phyloP scores from a whole-genome alignment of 192 early-diverging fungal genomes.

The Umbelopsis vinacea region DNA sequence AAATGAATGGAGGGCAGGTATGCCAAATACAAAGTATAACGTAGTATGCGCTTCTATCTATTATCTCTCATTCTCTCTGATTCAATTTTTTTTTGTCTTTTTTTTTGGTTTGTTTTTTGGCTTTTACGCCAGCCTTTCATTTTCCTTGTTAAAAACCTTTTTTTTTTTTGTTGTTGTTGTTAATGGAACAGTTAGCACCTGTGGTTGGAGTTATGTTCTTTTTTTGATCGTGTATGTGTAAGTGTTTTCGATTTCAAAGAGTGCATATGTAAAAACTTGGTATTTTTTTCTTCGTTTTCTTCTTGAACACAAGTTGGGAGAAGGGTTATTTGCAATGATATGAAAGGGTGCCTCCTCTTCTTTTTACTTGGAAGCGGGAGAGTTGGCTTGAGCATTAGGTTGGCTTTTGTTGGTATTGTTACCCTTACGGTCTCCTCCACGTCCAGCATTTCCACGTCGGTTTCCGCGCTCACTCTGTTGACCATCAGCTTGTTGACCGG shows the following conservation, averaged over 20 bases:
- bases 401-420: slow-evolving; percentile 21
- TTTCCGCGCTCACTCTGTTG: slow-evolving; percentile 5
- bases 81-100: background rate
- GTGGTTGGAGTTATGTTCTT: background rate
- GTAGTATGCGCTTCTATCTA: slow-evolving; percentile 3
- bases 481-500: slow-evolving; percentile 3
- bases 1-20: background rate
- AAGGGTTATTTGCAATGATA: slow-evolving; percentile 7
- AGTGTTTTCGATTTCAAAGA: too few species aligned
- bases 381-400: slow-evolving; percentile 19
- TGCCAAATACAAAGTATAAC: slow-evolving; percentile 19
- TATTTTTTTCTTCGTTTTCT: slow-evolving; percentile 13
- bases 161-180: background rate
- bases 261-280: too few species aligned
- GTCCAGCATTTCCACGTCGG: slow-evolving; percentile 19
- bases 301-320: background rate
- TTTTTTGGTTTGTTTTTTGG: background rate
- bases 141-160: background rate
- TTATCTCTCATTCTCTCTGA: background rate
- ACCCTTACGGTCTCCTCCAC: slow-evolving; percentile 20
- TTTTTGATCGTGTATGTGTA: background rate
- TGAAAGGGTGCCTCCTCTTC: background rate
- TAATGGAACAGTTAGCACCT: too few species aligned
- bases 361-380: slow-evolving; percentile 1
- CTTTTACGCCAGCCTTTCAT: background rate